Base-by-base conservation (phyloP, 176 grass and related monocot genomes). In the Oryza brachyantha region DNA sequence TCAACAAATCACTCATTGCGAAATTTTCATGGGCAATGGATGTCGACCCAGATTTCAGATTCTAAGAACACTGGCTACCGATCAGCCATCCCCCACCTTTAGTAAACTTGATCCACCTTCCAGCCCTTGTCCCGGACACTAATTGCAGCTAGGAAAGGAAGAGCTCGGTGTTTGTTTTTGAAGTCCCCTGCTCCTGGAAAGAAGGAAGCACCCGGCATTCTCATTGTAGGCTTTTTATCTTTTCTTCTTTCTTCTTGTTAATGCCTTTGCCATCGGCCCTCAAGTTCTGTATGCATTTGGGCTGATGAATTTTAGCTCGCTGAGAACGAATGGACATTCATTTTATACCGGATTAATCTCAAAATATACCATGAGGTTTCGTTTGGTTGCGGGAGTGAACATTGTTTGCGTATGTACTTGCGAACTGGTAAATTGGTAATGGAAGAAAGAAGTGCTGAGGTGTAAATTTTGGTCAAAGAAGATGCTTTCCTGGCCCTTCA, bases 11-110 rank as follows among this genome's bases (percentile, higher is more conserved):
- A 0, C 90, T 99, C 46, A 28, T 95, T 17, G 96, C 90, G 3
- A 99, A 99, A 84, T 99, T 95, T 35, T 34, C 62, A 29, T 99
- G 96, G 96, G 89, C 96, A 48, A 92, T 95, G 96, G 92, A 99
- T 17, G 86, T 93, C 8, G 88, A 93, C 24, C 96, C 95, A 0
- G 81, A 81, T 21, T 99, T 92, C 92, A 95, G 90, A 91, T 95
- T 99, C 77, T 99, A 91, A 88, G 29, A 78, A 60, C 31, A 41
- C 65, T 68, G 72, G 87, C 43, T 68, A 34, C 34, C 10, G 29
- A 54, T 41, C n/a, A 70, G 41, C 14, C 35, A 46, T 41, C 4
- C 4, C 31, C 31, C 1, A 32, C 32, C 43, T 22, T 1, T 74
- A 16, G 70, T 39, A 83, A 64, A 66, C 71, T 76, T 10, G 8